Evolutionary conservation across 2,329 filamentous ascomycete genomes (phyloP), one percentile per base, ranked within the genome.

Genomic region (Cladosporium sp.): DNA sequence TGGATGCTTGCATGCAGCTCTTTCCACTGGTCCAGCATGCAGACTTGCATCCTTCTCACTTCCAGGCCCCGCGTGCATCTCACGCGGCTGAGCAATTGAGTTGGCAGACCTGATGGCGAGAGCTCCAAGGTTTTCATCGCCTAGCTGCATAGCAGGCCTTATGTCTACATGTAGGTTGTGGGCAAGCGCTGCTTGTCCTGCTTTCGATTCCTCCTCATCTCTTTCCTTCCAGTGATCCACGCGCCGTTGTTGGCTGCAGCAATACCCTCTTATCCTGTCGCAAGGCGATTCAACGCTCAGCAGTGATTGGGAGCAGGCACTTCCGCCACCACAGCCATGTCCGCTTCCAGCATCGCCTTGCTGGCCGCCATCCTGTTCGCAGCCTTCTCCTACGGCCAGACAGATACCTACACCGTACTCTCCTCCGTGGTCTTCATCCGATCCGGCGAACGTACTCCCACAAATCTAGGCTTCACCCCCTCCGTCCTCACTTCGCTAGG

Each of bases 391-490:
- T 52, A 66, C 40, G 68, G 69, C 14, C 71, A 74, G 56, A 14
- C 44, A 16, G 53, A 65, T 46, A 40, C 69, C 55, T 76, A 80
- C 67, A 78, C 78, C 31, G 74, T 79, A 58, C 80, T 80, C 78
- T 81, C 80, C 49, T 79, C 83, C 26, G 84, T 87, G 58, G 80
- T 84, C 64, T 86, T 84, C 70, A 82, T 83, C 40, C 77, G 82
- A 26, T 79, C 83, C 59, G 86, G 86, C 66, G 86, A 88, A 66
- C 81, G 80, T 60, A 85, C 83, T 6, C 85, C 86, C 2, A 70
- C 76, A 53, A 73, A 78, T 31, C 69, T 82, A 7, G 68, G 72
- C 18, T 66, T 65, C 40, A 68, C 73, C 8, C 69, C 78, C 2
- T 75, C 74, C 5, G 74, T 74, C 0, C 76, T 88, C 61, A 87